These are phyloP conservation scores for Xylariaceae sp. DNA, from an alignment of 2,329 filamentous ascomycete species.

Conservation along the genomic window DNA sequence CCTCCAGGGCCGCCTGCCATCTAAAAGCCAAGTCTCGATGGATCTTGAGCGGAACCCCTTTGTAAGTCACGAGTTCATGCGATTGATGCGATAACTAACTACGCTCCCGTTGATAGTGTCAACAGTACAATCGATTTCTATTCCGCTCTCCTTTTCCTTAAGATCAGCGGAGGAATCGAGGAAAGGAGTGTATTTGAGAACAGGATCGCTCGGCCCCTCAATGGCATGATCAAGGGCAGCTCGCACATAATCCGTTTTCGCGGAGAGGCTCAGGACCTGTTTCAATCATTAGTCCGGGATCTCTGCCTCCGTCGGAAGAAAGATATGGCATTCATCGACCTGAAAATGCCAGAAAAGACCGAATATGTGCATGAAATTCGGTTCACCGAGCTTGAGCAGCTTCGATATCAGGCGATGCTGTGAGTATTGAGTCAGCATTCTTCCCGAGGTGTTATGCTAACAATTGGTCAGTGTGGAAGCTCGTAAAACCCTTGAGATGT, in stretches of 20 bases:
- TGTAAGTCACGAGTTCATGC: slow-evolving; percentile 40
- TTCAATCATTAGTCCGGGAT: slow-evolving; percentile 73
- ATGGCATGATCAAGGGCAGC: slow-evolving; percentile 17
- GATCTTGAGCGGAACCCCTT: slow-evolving; percentile 76
- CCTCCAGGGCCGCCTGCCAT: slow-evolving; percentile 60
- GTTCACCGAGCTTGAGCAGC: slow-evolving; percentile 67
- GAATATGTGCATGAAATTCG: slow-evolving; percentile 72
- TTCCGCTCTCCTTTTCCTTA: slow-evolving; percentile 71
- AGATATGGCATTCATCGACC: slow-evolving; percentile 81
- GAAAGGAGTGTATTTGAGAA: slow-evolving; percentile 68
- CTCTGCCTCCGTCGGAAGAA: slow-evolving; percentile 79
- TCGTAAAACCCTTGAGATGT: slow-evolving; percentile 61
- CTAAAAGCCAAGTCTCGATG: slow-evolving; percentile 68
- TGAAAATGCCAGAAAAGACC: slow-evolving; percentile 69
- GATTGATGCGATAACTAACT: slow-evolving; percentile 24
- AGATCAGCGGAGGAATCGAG: slow-evolving; percentile 69
- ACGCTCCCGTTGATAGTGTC: slow-evolving; percentile 41
- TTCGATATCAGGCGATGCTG: slow-evolving; percentile 71
- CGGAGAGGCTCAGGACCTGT: slow-evolving; percentile 52
- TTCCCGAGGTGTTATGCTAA: slow-evolving; percentile 22
- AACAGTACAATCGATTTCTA: slow-evolving; percentile 79
- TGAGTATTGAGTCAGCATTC: slow-evolving; percentile 35
- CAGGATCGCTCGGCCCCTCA: slow-evolving; percentile 63
- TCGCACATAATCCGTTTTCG: slow-evolving; percentile 39
- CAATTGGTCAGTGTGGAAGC: slow-evolving; percentile 56